phyloP scores from a whole-genome alignment of 805 yeast species.

The Nakazawaea anatomiae region DNA sequence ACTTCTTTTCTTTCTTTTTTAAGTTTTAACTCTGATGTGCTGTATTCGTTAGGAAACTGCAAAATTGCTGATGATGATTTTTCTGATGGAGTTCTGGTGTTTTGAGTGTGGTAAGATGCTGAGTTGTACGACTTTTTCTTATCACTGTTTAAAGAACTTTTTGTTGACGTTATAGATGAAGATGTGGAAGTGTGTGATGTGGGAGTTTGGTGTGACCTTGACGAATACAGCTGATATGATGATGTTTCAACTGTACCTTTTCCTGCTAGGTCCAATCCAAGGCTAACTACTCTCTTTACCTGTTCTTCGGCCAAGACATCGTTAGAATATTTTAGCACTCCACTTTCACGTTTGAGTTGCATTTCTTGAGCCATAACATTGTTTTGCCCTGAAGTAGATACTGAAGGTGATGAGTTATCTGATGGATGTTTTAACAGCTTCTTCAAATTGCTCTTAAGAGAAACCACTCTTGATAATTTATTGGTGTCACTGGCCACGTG shows the following conservation, averaged over 20 bases:
- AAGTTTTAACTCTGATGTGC: slow-evolving; percentile 2
- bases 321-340: background rate
- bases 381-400: background rate
- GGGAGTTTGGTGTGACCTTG: slow-evolving; percentile 1
- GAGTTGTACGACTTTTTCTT: background rate
- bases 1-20: background rate
- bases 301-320: slow-evolving; percentile 3
- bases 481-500: background rate
- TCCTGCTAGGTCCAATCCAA: slow-evolving; percentile 27
- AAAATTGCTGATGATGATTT: background rate
- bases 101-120: too few relatives aligned
- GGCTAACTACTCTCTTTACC: slow-evolving; percentile 6
- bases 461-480: background rate
- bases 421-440: background rate
- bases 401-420: background rate
- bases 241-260: slow-evolving; percentile 13
- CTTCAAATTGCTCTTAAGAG: slow-evolving; percentile 1
- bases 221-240: background rate
- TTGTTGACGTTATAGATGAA: background rate
- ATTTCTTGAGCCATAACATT: background rate
- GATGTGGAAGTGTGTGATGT: background rate
- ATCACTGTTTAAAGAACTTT: background rate
- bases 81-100: too few relatives aligned
- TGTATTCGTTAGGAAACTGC: background rate
- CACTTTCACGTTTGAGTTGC: background rate